Evolutionary conservation across 192 early-diverging fungal species (phyloP), one percentile per base, ranked within the genome.

Genomic region (Coemansia sp.): DNA sequence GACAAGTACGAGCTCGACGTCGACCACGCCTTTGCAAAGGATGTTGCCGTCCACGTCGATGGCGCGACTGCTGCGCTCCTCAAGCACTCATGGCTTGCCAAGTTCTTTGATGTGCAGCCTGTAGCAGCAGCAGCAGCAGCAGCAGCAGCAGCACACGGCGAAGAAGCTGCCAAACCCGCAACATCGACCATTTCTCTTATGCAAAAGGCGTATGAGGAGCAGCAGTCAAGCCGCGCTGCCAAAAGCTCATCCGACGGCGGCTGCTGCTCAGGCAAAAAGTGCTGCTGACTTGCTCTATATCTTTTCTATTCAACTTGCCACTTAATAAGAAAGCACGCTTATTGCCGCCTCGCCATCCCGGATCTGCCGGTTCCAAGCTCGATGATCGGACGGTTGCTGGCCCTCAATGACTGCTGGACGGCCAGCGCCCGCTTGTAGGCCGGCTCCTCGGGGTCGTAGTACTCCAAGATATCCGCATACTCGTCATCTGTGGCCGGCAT

Each of bases 401-500:
- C 58, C 2, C 46, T 6, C 58, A 78, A 39, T 14, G 71, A 67
- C 39, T 69, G 49, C 39, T 63, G 61, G 0, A 78, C 63, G 1
- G 49, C 48, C 14, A 44, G 41, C 0, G 72, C 72, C 9, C 48
- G 70, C 1, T 56, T 49, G 20, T 76, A 81, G 0, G 73, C 73
- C 1, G 73, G 73, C 56, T 81, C 78, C 20, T 43, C 61, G 0
- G 78, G 78, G 10, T 81, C 78, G 26, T 61, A 76, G 71, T 81
- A 81, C 36, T 81, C 73, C 5, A 81, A 62, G 55, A 76, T 44
- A 36, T 81, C 78, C 4, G 70, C 71, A 36, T 70, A 75, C 11
- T 76, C 79, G 18, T 81, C 79, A 6, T 39, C 44, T 2, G 10
- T 20, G 2, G 49, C 21, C 16, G 21, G 15, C 1, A 26, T 21